phyloP scores from a whole-genome alignment of 1,284 basidiomycete species.

The Ceratobasidium theobromae region DNA sequence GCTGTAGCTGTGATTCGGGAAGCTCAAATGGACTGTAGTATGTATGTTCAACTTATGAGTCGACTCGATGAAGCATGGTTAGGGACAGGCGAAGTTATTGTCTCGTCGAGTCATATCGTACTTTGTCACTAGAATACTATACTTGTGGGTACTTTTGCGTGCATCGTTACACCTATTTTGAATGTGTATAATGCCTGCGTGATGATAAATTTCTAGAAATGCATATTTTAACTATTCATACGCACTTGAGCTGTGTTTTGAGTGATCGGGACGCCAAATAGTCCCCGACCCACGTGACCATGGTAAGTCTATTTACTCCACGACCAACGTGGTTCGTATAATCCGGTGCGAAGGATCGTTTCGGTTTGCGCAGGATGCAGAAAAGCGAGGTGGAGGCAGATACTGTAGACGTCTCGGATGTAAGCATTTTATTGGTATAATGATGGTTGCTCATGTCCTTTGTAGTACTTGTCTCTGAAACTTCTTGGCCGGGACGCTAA shows the following conservation, averaged over 20 bases:
- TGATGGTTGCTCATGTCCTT: not conserved
- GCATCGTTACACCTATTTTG: no score
- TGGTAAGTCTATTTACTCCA: not conserved
- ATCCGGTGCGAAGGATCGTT: not conserved
- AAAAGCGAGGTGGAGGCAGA: conserved; percentile 24
- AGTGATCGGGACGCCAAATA: not conserved
- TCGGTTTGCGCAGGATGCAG: not conserved
- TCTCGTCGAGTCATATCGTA: no score
- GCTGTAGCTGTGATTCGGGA: no score
- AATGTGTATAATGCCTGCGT: no score
- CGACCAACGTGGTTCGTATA: not conserved
- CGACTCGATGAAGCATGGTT: no score
- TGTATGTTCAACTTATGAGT: no score
- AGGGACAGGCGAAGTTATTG: no score
- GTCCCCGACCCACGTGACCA: conserved; percentile 14
- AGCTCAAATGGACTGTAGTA: no score
- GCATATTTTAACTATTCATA: no score
- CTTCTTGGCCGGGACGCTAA: conserved; percentile 19
- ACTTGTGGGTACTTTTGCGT: no score
- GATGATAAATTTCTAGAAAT: no score
- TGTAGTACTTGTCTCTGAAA: conserved; percentile 20
- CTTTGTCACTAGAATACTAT: no score
- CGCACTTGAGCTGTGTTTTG: not conserved
- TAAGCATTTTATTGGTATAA: not conserved
- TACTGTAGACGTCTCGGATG: conserved; percentile 9